Percentiles rank a stretch among this genome's conserved stretches.
Evolutionary conservation across 1,139 yeast species (phyloP).

Genomic region (Suhomyces coccinellae): DNA sequence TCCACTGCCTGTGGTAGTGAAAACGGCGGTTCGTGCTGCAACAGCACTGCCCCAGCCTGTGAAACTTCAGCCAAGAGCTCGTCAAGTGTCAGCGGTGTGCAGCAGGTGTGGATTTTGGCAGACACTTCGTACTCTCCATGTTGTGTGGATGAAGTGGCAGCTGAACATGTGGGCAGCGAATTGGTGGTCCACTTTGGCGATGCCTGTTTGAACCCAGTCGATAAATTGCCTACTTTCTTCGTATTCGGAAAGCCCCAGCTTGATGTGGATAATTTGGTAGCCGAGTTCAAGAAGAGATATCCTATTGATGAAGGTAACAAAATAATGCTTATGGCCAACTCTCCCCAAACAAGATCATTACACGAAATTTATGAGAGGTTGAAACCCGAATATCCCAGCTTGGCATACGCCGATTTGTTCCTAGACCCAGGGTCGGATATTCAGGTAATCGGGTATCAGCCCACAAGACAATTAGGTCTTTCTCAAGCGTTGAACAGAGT

Average conservation of each 20-base stretch:
- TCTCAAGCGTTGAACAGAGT: constrained; percentile 27
- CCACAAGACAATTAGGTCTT: constrained; percentile 11
- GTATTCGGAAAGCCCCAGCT: constrained; percentile 70
- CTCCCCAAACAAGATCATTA: constrained; percentile 55
- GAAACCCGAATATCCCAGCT: constrained; percentile 36
- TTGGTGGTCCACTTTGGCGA: constrained; percentile 91
- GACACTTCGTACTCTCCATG: constrained; percentile 96
- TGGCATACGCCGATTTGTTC: constrained; percentile 54
- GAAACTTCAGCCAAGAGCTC: neutral
- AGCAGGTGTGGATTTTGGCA: constrained; percentile 72
- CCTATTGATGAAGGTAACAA: constrained; percentile 26
- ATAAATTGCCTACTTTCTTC: constrained; percentile 69
- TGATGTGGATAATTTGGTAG: constrained; percentile 34
- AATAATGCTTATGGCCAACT: constrained; percentile 66
- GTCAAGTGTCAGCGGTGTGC: constrained; percentile 10
- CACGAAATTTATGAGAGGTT: constrained; percentile 34
- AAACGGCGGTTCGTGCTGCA: neutral
- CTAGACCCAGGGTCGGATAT: constrained; percentile 29
- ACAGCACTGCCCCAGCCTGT: neutral
- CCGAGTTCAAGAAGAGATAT: constrained; percentile 40
- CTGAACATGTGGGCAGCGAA: constrained; percentile 87
- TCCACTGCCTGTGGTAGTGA: neutral
- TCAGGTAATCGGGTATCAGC: constrained; percentile 44
- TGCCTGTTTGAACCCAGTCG: constrained; percentile 83
- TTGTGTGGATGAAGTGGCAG: constrained; percentile 96